Evolutionary conservation across 176 grass and related monocot genomes (phyloP), one percentile per base, ranked within the genome.

Genomic region (Aegilops sharonensis): DNA sequence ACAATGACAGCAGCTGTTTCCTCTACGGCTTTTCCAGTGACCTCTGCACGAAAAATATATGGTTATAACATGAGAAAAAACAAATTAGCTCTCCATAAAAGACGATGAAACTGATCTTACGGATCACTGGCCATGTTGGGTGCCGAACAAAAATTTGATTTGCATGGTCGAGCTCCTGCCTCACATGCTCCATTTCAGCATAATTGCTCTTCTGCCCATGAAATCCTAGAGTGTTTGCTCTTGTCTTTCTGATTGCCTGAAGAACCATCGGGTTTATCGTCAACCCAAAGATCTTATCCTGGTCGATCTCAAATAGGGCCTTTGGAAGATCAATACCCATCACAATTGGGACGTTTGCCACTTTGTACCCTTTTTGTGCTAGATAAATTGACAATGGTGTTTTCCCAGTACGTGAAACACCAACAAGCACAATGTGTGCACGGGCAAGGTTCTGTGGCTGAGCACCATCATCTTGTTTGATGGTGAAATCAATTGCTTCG

Each of bases 401-500:
- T 88, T 99, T 99, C 50, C 97, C 97, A 6, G 92, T 96, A 35
- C 97, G 93, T 57, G 97, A 99, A 94, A 99, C 97, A 31, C 97
- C 97, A 85, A 89, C 89, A 31, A 99, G 94, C 37, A 96, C 83
- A 77, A 99, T 96, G 36, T 99, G 31, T 20, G 97, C 87, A 76
- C 40, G 87, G 31, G 85, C 64, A 64, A 99, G 88, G 90, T 99
- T 99, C 75, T 91, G 79, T 36, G 97, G 97, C 83, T 84, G 89
- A 80, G 97, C 97, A 29, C 97, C 97, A 81, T 99, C 97, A 83
- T 99, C 97, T 78, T 94, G 94, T 88, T 99, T 99, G 87, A 99
- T 99, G 15, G 97, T 99, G 73, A 99, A 99, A 85, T 99, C 94
- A 18, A 99, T 87, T 14, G 97, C 97, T 30, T 96, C 97, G 56